Percentiles rank a stretch among this genome's conserved stretches.
These are phyloP conservation scores for Astrocystis sublimbata DNA, from an alignment of 495 filamentous ascomycete genomes.

Conservation along the genomic window DNA sequence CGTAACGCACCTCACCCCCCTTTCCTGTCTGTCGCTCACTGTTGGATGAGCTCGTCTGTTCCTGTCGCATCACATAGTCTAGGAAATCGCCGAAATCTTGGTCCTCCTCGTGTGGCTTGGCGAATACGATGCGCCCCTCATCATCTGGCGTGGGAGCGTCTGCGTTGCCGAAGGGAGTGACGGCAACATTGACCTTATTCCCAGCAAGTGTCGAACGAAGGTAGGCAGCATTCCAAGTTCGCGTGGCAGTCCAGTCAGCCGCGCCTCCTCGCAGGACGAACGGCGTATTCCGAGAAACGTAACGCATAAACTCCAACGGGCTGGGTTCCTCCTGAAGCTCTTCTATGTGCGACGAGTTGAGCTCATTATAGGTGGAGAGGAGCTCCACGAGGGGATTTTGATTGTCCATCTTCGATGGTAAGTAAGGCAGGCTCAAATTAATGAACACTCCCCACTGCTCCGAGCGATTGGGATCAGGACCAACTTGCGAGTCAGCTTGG, in stretches of 20 bases:
- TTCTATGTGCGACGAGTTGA: slow-evolving; percentile 59
- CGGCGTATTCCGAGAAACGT: slow-evolving; percentile 65
- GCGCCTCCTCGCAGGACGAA: slow-evolving; percentile 66
- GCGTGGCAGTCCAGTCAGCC: slow-evolving; percentile 56
- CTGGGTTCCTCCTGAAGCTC: slow-evolving; percentile 62
- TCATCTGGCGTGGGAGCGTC: slow-evolving; percentile 54
- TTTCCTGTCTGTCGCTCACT: slow-evolving; percentile 1
- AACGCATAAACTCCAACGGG: slow-evolving; percentile 71
- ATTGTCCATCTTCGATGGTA: slow-evolving; percentile 6
- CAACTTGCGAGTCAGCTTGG: slow-evolving; percentile 8
- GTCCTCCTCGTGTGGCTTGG: slow-evolving; percentile 56
- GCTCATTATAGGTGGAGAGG: slow-evolving; percentile 64
- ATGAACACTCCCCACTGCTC: slow-evolving; percentile 2
- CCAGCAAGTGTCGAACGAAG: slow-evolving; percentile 53
- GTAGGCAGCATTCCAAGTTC: slow-evolving; percentile 59
- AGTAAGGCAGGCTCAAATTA: neutral
- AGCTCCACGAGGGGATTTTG: slow-evolving; percentile 52
- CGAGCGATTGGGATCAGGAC: neutral
- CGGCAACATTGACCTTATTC: slow-evolving; percentile 63
- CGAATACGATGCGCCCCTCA: slow-evolving; percentile 48
- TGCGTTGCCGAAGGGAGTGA: slow-evolving; percentile 69
- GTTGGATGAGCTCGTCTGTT: slow-evolving; percentile 16
- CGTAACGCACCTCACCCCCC: slow-evolving; percentile 48
- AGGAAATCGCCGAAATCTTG: slow-evolving; percentile 51
- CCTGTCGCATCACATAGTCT: slow-evolving; percentile 45